phyloP scores from a whole-genome alignment of 805 yeast genomes.

The Schizosaccharomyces osmophilus region DNA sequence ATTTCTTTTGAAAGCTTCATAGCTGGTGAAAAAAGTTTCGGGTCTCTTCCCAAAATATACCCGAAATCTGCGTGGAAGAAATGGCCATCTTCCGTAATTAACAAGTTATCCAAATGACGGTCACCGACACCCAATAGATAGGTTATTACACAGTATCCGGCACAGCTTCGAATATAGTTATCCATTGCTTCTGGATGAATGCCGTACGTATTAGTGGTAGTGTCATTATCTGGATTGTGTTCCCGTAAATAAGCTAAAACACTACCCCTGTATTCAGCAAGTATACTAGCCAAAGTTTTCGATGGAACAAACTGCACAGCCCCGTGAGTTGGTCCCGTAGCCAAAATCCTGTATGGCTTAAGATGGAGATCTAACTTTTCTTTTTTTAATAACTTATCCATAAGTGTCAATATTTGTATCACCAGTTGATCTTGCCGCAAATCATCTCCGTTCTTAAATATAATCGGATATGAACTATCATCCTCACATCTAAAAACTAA shows the following conservation, averaged over 20 bases:
- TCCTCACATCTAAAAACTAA: conserved; percentile 40
- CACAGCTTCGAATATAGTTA: conserved; percentile 70
- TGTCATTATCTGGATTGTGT: conserved; percentile 30
- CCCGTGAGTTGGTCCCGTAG: conserved; percentile 79
- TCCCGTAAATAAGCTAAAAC: conserved; percentile 45
- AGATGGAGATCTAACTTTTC: conserved; percentile 75
- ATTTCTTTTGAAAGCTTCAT: conserved; percentile 94
- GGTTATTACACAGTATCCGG: conserved; percentile 93
- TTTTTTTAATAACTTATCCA: conserved; percentile 68
- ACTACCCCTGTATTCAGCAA: conserved; percentile 44
- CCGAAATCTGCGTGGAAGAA: conserved; percentile 98
- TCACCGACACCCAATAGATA: conserved; percentile 92
- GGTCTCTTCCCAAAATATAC: conserved; percentile 85
- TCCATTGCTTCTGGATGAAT: conserved; percentile 56
- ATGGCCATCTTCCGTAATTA: conserved; percentile 59
- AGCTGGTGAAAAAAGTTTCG: conserved; percentile 94
- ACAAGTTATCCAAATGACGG: conserved; percentile 74
- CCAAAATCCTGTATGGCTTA: conserved; percentile 72
- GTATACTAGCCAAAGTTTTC: conserved; percentile 59
- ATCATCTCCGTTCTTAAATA: conserved; percentile 92
- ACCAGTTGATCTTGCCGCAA: conserved; percentile 88
- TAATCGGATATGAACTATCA: conserved; percentile 40
- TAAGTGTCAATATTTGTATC: conserved; percentile 71
- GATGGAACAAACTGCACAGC: conserved; percentile 87
- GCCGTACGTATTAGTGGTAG: conserved; percentile 13